These are phyloP conservation scores for Plasmodium cynomolgi DNA, from an alignment of 169 alveolate genomes.

Conservation along the genomic window DNA sequence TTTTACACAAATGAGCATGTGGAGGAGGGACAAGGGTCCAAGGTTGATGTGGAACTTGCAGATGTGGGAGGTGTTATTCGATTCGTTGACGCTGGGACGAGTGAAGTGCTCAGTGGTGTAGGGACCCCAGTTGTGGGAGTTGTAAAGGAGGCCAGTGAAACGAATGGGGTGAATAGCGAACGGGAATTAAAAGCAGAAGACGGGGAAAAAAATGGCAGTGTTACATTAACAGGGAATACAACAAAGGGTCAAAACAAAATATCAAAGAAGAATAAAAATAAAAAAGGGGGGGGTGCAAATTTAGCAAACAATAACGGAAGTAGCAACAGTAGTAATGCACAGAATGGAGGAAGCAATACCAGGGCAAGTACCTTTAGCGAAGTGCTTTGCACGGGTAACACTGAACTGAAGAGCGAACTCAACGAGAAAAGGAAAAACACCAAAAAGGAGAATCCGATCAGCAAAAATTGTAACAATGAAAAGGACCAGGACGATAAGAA, in stretches of 20 bases:
- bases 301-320: not conserved
- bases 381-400: not conserved
- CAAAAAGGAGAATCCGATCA: constrained; percentile 24
- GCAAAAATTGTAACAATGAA: constrained; percentile 31
- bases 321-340: not conserved
- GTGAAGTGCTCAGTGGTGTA: not conserved
- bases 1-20: constrained; percentile 19
- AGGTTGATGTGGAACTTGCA: not conserved
- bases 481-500: constrained; percentile 41
- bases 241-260: not conserved
- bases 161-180: not conserved
- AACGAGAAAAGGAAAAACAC: constrained; percentile 38
- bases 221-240: not conserved
- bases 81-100: not conserved
- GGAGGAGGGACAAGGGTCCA: not conserved
- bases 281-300: constrained; percentile 4
- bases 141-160: not conserved
- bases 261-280: constrained; percentile 33
- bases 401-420: constrained; percentile 15
- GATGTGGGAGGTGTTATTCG: not conserved
- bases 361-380: not conserved
- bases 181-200: not conserved
- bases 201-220: not conserved
- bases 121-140: not conserved
- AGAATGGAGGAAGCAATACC: not conserved